Conservation (phyloP, 2,329 filamentous ascomycete species). For the Pseudocercospora vitis region DNA sequence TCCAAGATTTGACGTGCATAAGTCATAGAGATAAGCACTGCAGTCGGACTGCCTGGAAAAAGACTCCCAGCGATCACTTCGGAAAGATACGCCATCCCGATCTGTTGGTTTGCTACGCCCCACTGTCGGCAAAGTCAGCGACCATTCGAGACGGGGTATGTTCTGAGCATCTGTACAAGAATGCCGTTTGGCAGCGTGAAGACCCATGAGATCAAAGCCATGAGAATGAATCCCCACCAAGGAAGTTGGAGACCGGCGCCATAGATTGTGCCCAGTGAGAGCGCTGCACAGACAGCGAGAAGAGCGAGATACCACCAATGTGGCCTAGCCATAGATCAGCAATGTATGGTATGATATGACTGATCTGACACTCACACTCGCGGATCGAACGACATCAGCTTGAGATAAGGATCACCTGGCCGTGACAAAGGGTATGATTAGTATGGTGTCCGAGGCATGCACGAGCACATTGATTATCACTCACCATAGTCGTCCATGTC, state of each 20-base stretch:
- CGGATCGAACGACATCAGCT: constrained; percentile 33
- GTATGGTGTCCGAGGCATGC: too few relatives aligned
- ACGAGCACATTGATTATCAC: too few relatives aligned
- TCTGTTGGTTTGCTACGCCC: constrained; percentile 11
- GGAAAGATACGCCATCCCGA: constrained; percentile 29
- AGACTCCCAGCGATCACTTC: constrained; percentile 37
- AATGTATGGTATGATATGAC: too few relatives aligned
- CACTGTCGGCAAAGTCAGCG: too few relatives aligned
- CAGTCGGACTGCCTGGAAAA: constrained; percentile 35
- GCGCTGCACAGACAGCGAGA: constrained; percentile 29
- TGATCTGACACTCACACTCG: constrained; percentile 19
- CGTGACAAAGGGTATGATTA: too few relatives aligned
- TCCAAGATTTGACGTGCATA: constrained; percentile 40
- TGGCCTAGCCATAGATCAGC: constrained; percentile 14
- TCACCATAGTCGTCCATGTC: constrained; percentile 30
- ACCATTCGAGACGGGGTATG: too few relatives aligned
- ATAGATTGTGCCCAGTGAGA: constrained; percentile 35
- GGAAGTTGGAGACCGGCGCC: constrained; percentile 34
- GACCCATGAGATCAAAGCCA: constrained; percentile 29
- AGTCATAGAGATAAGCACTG: constrained; percentile 36
- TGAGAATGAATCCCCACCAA: constrained; percentile 38
- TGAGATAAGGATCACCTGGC: constrained; percentile 38
- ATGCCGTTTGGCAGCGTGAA: constrained; percentile 36
- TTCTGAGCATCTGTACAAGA: too few relatives aligned
- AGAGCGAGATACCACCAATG: constrained; percentile 39